Conservation (phyloP, 495 filamentous ascomycete genomes). For the Gamarada debralockiae region DNA sequence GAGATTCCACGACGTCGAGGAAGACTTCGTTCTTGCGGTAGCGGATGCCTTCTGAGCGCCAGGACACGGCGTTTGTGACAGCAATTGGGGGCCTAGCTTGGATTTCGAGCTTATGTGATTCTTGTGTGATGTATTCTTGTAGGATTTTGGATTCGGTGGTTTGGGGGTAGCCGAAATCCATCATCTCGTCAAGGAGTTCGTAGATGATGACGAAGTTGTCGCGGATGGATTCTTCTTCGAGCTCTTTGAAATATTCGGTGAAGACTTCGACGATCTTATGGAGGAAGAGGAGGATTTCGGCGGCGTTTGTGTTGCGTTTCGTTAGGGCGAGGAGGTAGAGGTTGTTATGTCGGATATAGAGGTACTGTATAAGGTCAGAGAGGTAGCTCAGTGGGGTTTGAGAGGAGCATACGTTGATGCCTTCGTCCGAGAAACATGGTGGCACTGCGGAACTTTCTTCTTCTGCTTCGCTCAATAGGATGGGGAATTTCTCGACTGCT, state of each 20-base stretch:
- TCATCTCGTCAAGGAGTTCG: slow-evolving; percentile 99
- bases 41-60: slow-evolving; percentile 96
- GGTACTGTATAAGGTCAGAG: slow-evolving; percentile 59
- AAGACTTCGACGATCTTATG: slow-evolving; percentile 99
- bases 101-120: slow-evolving; percentile 96
- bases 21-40: slow-evolving; percentile 99
- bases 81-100: slow-evolving; percentile 99
- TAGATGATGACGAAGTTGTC: slow-evolving; percentile 99
- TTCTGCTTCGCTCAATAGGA: slow-evolving; percentile 96
- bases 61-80: slow-evolving; percentile 96
- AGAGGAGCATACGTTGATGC: slow-evolving; percentile 76
- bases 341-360: slow-evolving; percentile 99
- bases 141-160: slow-evolving; percentile 99
- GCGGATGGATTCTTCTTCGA: slow-evolving; percentile 98
- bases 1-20: slow-evolving; percentile 93
- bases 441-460: slow-evolving; percentile 98
- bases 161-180: slow-evolving; percentile 99
- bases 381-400: not conserved
- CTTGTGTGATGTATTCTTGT: slow-evolving; percentile 99
- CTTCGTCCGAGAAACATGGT: slow-evolving; percentile 97
- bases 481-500: slow-evolving; percentile 96
- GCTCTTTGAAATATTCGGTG: slow-evolving; percentile 99
- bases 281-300: slow-evolving; percentile 96
- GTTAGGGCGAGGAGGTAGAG: slow-evolving; percentile 98
- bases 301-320: slow-evolving; percentile 98